Conservation (phyloP, 371 early-diverging fungal genomes). For the Mortierella sp. region DNA sequence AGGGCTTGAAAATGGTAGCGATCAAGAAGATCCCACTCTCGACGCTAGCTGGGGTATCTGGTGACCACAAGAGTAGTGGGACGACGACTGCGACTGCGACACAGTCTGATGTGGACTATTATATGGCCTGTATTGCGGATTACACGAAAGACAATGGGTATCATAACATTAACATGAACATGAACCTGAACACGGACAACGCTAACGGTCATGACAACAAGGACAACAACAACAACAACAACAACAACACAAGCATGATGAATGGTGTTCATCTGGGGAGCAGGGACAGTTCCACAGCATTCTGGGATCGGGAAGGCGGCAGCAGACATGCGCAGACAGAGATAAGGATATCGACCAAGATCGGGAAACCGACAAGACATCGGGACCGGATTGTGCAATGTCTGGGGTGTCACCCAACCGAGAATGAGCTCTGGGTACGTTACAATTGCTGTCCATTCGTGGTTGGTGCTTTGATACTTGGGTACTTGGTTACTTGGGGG, state of each 20-base stretch:
- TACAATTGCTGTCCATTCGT: not conserved
- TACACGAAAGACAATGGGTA: slow-evolving; percentile 4
- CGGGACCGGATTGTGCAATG: slow-evolving; percentile 22
- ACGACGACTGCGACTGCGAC: not conserved
- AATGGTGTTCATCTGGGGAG: too few relatives aligned
- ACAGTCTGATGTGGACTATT: slow-evolving; percentile 35
- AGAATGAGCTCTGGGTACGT: slow-evolving; percentile 42
- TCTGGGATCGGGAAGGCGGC: too few relatives aligned
- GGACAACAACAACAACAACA: not conserved
- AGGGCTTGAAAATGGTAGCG: slow-evolving; percentile 57
- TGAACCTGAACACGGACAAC: not conserved
- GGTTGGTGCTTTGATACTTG: not conserved
- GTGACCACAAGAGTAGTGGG: not conserved
- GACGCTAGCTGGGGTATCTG: slow-evolving; percentile 64
- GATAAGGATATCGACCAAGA: not conserved
- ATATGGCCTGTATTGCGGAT: slow-evolving; percentile 36
- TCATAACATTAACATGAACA: not conserved
- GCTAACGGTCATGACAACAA: not conserved
- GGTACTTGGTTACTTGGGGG: too few relatives aligned
- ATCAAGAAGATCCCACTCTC: slow-evolving; percentile 63
- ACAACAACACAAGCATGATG: too few relatives aligned
- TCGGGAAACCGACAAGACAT: not conserved
- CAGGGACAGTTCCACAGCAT: too few relatives aligned
- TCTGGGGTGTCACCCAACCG: slow-evolving; percentile 28
- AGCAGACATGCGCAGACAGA: not conserved